These are phyloP conservation scores for Botrytis pseudocinerea DNA, from an alignment of 2,329 filamentous ascomycete genomes.

Conservation along the genomic window DNA sequence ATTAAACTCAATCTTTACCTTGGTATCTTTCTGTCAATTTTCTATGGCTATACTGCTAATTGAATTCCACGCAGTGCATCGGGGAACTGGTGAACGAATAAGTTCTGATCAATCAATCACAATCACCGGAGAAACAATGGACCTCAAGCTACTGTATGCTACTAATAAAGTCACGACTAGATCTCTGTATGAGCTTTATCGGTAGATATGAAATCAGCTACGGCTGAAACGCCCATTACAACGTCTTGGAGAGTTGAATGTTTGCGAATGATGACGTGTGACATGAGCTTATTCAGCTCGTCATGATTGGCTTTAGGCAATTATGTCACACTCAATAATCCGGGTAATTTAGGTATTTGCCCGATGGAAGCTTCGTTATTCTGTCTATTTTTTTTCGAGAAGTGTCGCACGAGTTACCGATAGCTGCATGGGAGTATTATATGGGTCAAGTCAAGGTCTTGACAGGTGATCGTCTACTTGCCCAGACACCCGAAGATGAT, in stretches of 20 bases:
- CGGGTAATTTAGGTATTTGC: background rate
- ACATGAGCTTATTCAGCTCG: background rate
- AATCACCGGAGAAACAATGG: background rate
- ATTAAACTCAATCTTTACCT: no score
- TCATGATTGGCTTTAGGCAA: background rate
- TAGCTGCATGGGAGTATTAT: background rate
- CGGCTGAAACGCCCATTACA: background rate
- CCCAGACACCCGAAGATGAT: background rate
- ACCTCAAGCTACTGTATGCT: background rate
- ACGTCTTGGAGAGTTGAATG: background rate
- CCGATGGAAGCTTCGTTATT: background rate
- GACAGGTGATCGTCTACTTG: background rate
- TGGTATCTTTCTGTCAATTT: background rate
- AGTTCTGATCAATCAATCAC: background rate
- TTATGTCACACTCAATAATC: background rate
- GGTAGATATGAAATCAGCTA: background rate
- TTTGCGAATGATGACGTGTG: background rate
- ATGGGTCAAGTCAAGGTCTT: background rate
- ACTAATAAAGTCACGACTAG: background rate
- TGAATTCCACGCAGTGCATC: background rate
- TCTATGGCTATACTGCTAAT: background rate
- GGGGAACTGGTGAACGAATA: background rate
- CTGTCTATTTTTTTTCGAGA: background rate
- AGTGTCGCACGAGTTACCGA: background rate
- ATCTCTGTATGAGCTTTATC: background rate